A percentile compares a stretch with the other conserved stretches of the same genome.
Conservation (phyloP, 1,284 basidiomycete genomes). For the Ustilago curta region DNA sequence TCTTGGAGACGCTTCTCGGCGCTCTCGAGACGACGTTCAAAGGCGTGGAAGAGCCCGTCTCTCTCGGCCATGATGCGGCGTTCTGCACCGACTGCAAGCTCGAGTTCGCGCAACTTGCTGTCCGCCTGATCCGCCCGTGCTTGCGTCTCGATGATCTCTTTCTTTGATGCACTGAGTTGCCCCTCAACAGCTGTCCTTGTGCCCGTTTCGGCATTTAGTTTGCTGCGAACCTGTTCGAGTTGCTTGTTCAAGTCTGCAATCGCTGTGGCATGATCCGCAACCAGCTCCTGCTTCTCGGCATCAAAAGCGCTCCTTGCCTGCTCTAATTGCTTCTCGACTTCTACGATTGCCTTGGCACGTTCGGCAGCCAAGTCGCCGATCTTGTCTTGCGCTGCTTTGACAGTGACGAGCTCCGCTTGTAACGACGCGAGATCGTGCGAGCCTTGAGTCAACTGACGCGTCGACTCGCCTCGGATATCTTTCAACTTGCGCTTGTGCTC, state of each 20-base stretch:
- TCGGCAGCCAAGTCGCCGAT: slow-evolving; percentile 13
- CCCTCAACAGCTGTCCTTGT: slow-evolving; percentile 7
- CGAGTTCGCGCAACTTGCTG: slow-evolving; percentile 47
- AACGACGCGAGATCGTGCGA: slow-evolving; percentile 26
- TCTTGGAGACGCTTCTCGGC: slow-evolving; percentile 62
- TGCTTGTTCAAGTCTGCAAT: slow-evolving; percentile 3
- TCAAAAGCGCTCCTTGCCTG: slow-evolving; percentile 4
- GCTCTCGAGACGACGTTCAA: slow-evolving; percentile 56
- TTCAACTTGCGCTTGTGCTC: slow-evolving; percentile 32
- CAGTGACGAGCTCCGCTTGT: slow-evolving; percentile 16
- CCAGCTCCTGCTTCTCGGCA: slow-evolving; percentile 6
- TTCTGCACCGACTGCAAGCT: slow-evolving; percentile 54
- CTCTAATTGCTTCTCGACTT: slow-evolving; percentile 22
- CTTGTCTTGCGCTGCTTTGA: slow-evolving; percentile 2
- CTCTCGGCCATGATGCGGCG: slow-evolving; percentile 58
- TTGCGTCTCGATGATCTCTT: slow-evolving; percentile 7
- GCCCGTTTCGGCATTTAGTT: slow-evolving; percentile 14
- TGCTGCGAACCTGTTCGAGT: slow-evolving; percentile 10
- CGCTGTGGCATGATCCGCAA: slow-evolving; percentile 1
- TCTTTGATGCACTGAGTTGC: slow-evolving; percentile 1
- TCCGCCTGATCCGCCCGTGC: slow-evolving; percentile 20
- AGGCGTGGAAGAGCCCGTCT: slow-evolving; percentile 58
- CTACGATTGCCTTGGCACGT: slow-evolving; percentile 17
- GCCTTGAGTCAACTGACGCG: slow-evolving; percentile 10
- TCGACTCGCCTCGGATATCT: slow-evolving; percentile 8